Evolutionary conservation across 495 filamentous ascomycete genomes (phyloP), one percentile per base, ranked within the genome.

Genomic region (Aspergillus panamensis): DNA sequence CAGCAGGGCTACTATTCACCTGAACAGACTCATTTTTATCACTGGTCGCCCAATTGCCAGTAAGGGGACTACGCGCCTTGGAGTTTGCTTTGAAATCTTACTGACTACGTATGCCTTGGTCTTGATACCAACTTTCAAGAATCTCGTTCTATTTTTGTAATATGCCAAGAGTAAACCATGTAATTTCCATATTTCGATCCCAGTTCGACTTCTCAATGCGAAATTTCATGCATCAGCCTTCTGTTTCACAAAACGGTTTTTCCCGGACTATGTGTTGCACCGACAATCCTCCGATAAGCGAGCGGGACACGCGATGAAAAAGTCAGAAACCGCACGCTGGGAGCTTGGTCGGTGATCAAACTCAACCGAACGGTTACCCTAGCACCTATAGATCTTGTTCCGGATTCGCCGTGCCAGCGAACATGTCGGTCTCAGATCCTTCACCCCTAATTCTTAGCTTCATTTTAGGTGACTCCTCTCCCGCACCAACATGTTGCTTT

Each of bases 181-280:
- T 21, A 21, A 14, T 31, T 19, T 54, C 25, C 30, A 33, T 33
- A 29, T 47, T 40, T 53, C 25, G 33, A 44, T 55, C 33, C 31
- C 47, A 47, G 20, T 21, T 48, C 33, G 42, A 20, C 54, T 50
- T 53, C 16, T 48, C 54, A 60, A 48, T 53, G 57, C 53, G 48
- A 57, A 56, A 62, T 57, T 55, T 54, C 61, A 59, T 66, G 64
- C 61, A 58, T 63, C 50, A 35, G 48, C 37, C 52, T 53, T 61
- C 59, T 42, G 65, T 67, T 61, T 49, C 65, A 67, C 65, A 57
- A 64, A 63, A 64, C 65, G 62, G 65, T 59, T 55, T 51, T 62
- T 51, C 52, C 53, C 64, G 60, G 58, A 63, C 56, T 61, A 58
- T 59, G 58, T 62, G 60, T 58, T 62, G 55, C 61, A 51, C 56